Conservation (phyloP, 2,329 filamentous ascomycete genomes). For the Diaporthe humulicola region DNA sequence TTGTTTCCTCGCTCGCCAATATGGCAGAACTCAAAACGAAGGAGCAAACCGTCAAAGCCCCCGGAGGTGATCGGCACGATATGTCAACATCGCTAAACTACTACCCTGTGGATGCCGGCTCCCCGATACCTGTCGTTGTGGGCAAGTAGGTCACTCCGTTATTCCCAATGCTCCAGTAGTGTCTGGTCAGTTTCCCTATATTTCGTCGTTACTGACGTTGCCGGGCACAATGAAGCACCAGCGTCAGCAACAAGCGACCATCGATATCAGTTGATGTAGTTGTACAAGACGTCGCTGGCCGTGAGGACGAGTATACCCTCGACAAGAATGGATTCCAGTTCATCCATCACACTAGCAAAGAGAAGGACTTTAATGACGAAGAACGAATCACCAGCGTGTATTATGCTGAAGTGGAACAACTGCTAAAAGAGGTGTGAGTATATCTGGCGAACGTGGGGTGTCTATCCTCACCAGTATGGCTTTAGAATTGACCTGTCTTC, state of each 20-base stretch:
- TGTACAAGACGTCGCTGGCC: slow-evolving; percentile 68
- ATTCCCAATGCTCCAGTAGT: rapidly evolving
- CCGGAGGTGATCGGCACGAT: background rate
- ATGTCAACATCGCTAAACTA: slow-evolving; percentile 32
- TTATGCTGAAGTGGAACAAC: slow-evolving; percentile 75
- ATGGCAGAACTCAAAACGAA: background rate
- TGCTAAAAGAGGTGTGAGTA: slow-evolving; percentile 51
- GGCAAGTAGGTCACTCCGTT: slow-evolving; percentile 1
- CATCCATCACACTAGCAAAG: slow-evolving; percentile 64
- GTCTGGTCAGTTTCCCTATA: too few relatives aligned
- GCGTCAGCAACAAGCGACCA: slow-evolving; percentile 77
- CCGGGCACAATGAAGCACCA: slow-evolving; percentile 45
- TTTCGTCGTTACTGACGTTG: background rate
- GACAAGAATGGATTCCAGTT: slow-evolving; percentile 69
- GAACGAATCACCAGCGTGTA: slow-evolving; percentile 62
- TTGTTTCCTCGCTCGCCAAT: background rate
- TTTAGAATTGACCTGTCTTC: slow-evolving; percentile 69
- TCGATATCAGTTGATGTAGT: slow-evolving; percentile 68
- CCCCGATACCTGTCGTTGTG: slow-evolving; percentile 31
- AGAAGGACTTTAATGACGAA: slow-evolving; percentile 67
- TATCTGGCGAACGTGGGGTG: slow-evolving; percentile 47
- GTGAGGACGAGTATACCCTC: slow-evolving; percentile 73
- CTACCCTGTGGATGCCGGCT: slow-evolving; percentile 27
- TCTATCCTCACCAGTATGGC: slow-evolving; percentile 50
- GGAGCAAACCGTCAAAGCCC: background rate